phyloP scores from a whole-genome alignment of 768 basidiomycete species.

The Lentinula lateritia region DNA sequence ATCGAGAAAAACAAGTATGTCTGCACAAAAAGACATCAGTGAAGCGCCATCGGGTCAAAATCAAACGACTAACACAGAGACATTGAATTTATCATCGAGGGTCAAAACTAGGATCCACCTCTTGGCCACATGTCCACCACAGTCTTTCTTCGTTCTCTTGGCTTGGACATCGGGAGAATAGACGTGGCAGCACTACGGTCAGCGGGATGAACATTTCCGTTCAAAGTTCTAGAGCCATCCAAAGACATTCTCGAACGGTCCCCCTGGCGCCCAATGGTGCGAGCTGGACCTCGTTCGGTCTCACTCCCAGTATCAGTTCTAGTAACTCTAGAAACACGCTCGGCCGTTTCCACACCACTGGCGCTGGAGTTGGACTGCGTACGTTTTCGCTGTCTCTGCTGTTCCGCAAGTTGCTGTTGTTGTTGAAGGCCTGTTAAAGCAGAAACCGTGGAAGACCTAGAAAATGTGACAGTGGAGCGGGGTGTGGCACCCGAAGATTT shows the following conservation, averaged over 20 bases:
- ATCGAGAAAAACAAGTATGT: neutral
- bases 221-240: slow-evolving; percentile 34
- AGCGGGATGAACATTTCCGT: slow-evolving; percentile 28
- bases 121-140: slow-evolving; percentile 36
- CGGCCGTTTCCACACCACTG: slow-evolving; percentile 15
- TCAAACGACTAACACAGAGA: neutral
- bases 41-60: neutral
- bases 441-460: slow-evolving; percentile 52
- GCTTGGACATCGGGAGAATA: slow-evolving; percentile 21
- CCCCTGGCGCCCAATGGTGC: slow-evolving; percentile 22
- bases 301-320: slow-evolving; percentile 42
- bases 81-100: neutral
- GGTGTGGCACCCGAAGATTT: slow-evolving; percentile 1
- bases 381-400: slow-evolving; percentile 15
- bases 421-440: slow-evolving; percentile 44
- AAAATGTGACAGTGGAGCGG: slow-evolving; percentile 49
- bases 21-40: neutral
- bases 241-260: slow-evolving; percentile 34
- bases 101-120: neutral
- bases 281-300: slow-evolving; percentile 31
- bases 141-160: slow-evolving; percentile 41
- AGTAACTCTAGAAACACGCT: slow-evolving; percentile 16
- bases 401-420: slow-evolving; percentile 22
- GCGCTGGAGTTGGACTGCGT: slow-evolving; percentile 21
- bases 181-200: slow-evolving; percentile 35